These are phyloP conservation scores for Pelargonium myrrhifolium DNA, from an alignment of 441 rosid genomes.

Conservation along the genomic window DNA sequence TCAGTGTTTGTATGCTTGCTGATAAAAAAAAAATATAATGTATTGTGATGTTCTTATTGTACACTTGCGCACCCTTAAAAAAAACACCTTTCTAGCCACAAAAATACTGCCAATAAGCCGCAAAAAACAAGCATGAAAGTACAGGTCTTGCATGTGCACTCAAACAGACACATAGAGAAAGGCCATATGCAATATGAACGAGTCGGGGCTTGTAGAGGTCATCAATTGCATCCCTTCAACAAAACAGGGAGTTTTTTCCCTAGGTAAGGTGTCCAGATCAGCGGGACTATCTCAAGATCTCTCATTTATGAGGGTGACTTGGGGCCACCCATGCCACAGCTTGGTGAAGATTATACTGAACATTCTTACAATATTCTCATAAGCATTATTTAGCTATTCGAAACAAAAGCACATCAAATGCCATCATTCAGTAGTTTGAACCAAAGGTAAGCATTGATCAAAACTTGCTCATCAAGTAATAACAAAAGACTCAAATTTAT, in stretches of 20 bases:
- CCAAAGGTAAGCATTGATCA: background rate
- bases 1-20: no score
- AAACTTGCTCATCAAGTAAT: background rate
- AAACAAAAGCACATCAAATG: background rate
- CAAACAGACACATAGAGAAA: background rate
- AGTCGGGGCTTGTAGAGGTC: background rate
- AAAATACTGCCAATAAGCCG: no score
- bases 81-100: no score
- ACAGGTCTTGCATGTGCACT: background rate
- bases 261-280: no score
- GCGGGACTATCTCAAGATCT: no score
- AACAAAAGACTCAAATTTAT: background rate
- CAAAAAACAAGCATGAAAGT: no score
- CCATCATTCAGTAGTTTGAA: background rate
- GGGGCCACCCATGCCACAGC: background rate
- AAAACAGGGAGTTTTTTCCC: no score
- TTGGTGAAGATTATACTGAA: background rate
- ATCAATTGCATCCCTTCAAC: no score
- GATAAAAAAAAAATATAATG: no score
- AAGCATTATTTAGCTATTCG: background rate
- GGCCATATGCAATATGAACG: background rate
- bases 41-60: no score
- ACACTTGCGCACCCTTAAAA: no score
- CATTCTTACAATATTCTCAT: conserved; percentile 12
- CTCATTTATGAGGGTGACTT: no score